Evolutionary conservation across 306 rosid species (phyloP).

Genomic region (Arachis stenosperma): DNA sequence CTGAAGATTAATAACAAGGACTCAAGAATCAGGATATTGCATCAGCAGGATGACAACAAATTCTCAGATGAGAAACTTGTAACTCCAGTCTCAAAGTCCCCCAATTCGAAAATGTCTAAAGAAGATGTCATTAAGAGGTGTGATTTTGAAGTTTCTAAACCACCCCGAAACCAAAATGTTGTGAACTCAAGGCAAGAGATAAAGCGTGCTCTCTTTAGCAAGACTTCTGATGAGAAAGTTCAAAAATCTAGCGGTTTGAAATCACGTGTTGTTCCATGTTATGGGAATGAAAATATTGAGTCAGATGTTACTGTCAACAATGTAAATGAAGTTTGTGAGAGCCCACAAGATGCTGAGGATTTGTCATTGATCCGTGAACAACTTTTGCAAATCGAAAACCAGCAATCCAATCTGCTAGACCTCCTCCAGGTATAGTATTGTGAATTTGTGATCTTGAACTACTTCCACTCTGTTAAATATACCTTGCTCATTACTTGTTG

Average conservation of each 20-base stretch:
- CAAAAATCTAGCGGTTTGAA: constrained; percentile 57
- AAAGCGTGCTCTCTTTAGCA: constrained; percentile 55
- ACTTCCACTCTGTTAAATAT: constrained; percentile 7
- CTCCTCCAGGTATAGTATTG: constrained; percentile 73
- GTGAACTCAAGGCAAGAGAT: constrained; percentile 47
- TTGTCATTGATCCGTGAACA: constrained; percentile 83
- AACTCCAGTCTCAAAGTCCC: constrained; percentile 47
- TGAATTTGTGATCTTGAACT: constrained; percentile 9
- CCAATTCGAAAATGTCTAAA: constrained; percentile 42
- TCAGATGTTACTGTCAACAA: constrained; percentile 45
- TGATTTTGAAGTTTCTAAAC: constrained; percentile 44
- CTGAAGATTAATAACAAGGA: constrained; percentile 46
- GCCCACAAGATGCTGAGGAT: constrained; percentile 76
- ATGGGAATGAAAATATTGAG: constrained; percentile 46
- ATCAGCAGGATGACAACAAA: constrained; percentile 53
- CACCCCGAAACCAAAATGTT: constrained; percentile 38
- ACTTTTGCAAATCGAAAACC: constrained; percentile 94
- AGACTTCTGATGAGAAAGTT: constrained; percentile 60
- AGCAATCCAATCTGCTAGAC: constrained; percentile 81
- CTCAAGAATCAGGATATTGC: constrained; percentile 42
- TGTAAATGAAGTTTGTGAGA: constrained; percentile 57
- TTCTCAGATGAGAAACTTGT: constrained; percentile 54
- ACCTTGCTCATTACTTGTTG: not conserved
- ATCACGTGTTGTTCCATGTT: constrained; percentile 78
- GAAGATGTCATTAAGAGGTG: constrained; percentile 52